Base-by-base conservation (phyloP, 2,329 filamentous ascomycete species). In the Harringtonia aguacate region DNA sequence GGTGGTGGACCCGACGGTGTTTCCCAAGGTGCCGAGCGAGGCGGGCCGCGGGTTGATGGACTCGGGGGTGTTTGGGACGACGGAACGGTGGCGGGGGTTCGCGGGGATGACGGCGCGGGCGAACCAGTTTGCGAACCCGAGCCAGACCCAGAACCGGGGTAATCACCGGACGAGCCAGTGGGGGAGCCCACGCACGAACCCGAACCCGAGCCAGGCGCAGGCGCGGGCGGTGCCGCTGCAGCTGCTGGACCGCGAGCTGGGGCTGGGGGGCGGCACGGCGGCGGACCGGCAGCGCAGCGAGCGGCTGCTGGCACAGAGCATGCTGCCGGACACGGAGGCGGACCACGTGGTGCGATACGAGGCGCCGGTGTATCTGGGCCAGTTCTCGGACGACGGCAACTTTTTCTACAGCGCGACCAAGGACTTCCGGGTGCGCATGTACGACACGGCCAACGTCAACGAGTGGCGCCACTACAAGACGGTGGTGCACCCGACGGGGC, bases 381-480 rank as follows among this genome's bases (percentile, higher is more conserved):
- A 97, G 58, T 98, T 97, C 60, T 95, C 87, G 0, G 86, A 94
- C 51, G 92, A 98, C 55, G 92, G 92, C 22, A 94, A 95, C 61
- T 97, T 97, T 67, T 97, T 95, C 67, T 97, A 90, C 59, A 81
- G 84, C 7, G 92, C 85, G 56, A 84, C 84, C 10, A 87, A 95
- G 61, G 89, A 97, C 62, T 95, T 95, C 66, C 84, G 80, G 53
- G 88, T 98, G 10, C 83, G 89, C 43, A 89, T 98, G 86, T 98
- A 97, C 63, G 90, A 97, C 61, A 97, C 92, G 0, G 89, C 86
- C 2, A 95, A 95, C 54, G 88, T 90, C 0, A 94, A 92, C 62
- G 77, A 88, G 51, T 98, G 92, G 92, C 84, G 83, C 59, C 89
- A 95, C 61, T 95, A 95, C 70, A 97, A 90, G 66, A 90, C 85